Evolutionary conservation across 148 eudicot species (phyloP), one percentile per base, ranked within the genome.

Genomic region (Chenopodium suecicum): DNA sequence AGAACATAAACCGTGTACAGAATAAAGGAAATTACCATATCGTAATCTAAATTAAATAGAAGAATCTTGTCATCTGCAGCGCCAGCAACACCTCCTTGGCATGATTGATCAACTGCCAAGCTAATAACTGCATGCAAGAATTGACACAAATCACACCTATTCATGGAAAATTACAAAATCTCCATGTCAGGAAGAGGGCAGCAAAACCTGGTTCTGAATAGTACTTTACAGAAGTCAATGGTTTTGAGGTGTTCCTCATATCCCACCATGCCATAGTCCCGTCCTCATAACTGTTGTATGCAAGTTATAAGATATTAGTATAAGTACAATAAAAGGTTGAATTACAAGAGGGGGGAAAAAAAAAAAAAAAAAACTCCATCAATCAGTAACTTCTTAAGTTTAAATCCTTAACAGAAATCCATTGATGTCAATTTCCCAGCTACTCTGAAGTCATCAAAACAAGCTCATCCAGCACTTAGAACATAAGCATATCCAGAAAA

Each of bases 181-280:
- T 4, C 25, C 17, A 25, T 62, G 44, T 84, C 63, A 74, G 63
- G 46, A 50, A 54, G 25, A 78, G 10, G 76, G 63, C 4, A 56
- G 74, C 14, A 54, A 65, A 75, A 93, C 95, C 95, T 85, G 98
- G 97, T 82, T 93, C 97, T 14, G 92, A 80, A 86, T 95, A 97
- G 84, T 84, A 88, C 83, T 93, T 93, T 37, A 90, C 90, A 75
- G 89, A 88, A 80, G 89, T 88, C 81, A 95, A 37, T 64, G 98
- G 97, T 80, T 83, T 82, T 25, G 74, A 80, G 1, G 91, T 81
- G 86, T 90, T 93, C 83, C 98, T 92, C 73, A 92, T 80, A 83
- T 95, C 97, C 97, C 98, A 95, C 97, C 94, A 95, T 34, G 75
- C 84, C 89, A 93, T 89, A 50, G 91, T 85, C 72, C 98, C 98